These are phyloP conservation scores for Botryotinia convoluta DNA, from an alignment of 2,329 filamentous ascomycete species.

Conservation along the genomic window DNA sequence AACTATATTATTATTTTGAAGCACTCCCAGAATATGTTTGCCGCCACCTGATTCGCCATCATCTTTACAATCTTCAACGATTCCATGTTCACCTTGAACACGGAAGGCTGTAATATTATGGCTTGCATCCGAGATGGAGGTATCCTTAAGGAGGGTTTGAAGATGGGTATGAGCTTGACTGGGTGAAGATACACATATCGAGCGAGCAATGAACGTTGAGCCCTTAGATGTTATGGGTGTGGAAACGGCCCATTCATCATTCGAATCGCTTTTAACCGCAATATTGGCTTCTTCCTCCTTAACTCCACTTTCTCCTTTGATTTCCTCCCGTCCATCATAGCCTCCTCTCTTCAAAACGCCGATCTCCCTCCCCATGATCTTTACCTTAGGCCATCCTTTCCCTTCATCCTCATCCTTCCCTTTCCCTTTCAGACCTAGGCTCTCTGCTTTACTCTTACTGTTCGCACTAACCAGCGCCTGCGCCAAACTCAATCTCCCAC, in stretches of 20 bases:
- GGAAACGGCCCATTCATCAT: slow-evolving; percentile 49
- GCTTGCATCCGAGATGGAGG: slow-evolving; percentile 51
- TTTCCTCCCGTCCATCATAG: slow-evolving; percentile 44
- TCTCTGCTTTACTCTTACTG: slow-evolving; percentile 60
- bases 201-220: slow-evolving; percentile 58
- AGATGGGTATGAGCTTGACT: slow-evolving; percentile 46
- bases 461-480: slow-evolving; percentile 84
- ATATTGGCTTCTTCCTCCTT: slow-evolving; percentile 7
- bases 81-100: slow-evolving; percentile 26
- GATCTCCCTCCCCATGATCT: slow-evolving; percentile 70
- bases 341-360: slow-evolving; percentile 74
- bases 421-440: slow-evolving; percentile 19
- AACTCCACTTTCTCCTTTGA: slow-evolving; percentile 10
- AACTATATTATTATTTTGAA: slow-evolving; percentile 50
- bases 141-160: slow-evolving; percentile 49
- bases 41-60: slow-evolving; percentile 62
- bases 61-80: slow-evolving; percentile 42
- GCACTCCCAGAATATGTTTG: slow-evolving; percentile 52
- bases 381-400: slow-evolving; percentile 58
- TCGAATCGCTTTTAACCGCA: background rate
- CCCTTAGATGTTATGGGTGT: slow-evolving; percentile 50
- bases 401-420: slow-evolving; percentile 17
- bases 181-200: slow-evolving; percentile 43
- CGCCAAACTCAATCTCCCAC: slow-evolving; percentile 77
- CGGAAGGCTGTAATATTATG: slow-evolving; percentile 49